A percentile compares a stretch with the other conserved stretches of the same genome.
Evolutionary conservation across 768 basidiomycete species (phyloP).

Genomic region (Russula brevipes): DNA sequence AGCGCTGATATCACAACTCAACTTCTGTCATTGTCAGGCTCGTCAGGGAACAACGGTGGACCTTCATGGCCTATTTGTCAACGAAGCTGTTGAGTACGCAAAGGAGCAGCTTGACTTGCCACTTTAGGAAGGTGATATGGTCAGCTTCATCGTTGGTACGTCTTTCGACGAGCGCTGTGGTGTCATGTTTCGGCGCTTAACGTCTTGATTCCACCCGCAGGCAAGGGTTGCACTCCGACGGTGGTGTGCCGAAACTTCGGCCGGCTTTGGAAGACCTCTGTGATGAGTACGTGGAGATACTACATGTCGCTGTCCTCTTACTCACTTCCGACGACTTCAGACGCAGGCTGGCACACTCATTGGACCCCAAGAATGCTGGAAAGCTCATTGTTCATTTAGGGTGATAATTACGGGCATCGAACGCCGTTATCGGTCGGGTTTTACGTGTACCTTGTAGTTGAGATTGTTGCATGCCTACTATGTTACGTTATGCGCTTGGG

Average conservation of each 20-base stretch:
- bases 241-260: conserved; percentile 5
- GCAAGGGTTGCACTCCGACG: conserved; percentile 1
- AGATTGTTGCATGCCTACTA: no score
- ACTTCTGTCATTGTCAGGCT: neutral
- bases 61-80: conserved; percentile 12
- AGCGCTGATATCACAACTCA: neutral
- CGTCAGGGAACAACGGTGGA: conserved; percentile 4
- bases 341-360: neutral
- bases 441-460: no score
- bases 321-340: neutral
- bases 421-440: no score
- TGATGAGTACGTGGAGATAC: neutral
- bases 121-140: neutral
- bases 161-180: neutral
- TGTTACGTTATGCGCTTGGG: no score
- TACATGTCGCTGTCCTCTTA: neutral
- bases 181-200: neutral
- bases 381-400: conserved; percentile 2
- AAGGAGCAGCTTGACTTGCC: conserved; percentile 1
- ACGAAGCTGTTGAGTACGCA: conserved; percentile 10
- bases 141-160: conserved; percentile 18
- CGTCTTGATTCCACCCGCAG: neutral
- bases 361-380: conserved; percentile 7
- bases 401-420: neutral
- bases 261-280: conserved; percentile 8